phyloP scores from a whole-genome alignment of 139 green algal genomes.

The Volvox africanus region DNA sequence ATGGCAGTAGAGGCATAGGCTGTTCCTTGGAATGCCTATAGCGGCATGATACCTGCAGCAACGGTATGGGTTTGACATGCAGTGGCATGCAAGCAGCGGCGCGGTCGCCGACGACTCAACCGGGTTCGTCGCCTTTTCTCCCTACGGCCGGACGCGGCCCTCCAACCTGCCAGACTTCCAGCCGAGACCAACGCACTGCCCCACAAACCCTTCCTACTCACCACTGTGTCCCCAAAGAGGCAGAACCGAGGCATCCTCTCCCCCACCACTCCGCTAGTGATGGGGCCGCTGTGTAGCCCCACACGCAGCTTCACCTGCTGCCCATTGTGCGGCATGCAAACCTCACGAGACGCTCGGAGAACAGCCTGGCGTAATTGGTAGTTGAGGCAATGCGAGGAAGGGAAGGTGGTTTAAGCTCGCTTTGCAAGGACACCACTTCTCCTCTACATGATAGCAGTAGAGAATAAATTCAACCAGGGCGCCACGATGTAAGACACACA shows the following conservation, averaged over 20 bases:
- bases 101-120: neutral
- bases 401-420: no score
- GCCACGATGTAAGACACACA: neutral
- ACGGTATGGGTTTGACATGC: neutral
- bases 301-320: slow-evolving; percentile 39
- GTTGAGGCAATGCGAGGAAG: no score
- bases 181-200: neutral
- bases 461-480: no score
- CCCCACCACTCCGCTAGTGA: slow-evolving; percentile 23
- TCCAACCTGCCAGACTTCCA: no score
- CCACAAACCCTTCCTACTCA: neutral
- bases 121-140: no score
- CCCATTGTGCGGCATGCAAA: slow-evolving; percentile 1
- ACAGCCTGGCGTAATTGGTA: slow-evolving; percentile 22
- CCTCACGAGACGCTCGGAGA: slow-evolving; percentile 19
- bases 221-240: slow-evolving; percentile 31
- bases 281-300: slow-evolving; percentile 49
- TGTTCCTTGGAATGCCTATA: neutral
- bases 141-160: no score
- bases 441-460: no score
- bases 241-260: slow-evolving; percentile 34
- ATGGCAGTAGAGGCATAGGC: no score
- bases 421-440: no score
- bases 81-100: neutral
- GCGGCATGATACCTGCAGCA: neutral